These are phyloP conservation scores for Thuidium tamariscinum DNA, from an alignment of 225 moss, liverwort and hornwort species.

Conservation along the genomic window DNA sequence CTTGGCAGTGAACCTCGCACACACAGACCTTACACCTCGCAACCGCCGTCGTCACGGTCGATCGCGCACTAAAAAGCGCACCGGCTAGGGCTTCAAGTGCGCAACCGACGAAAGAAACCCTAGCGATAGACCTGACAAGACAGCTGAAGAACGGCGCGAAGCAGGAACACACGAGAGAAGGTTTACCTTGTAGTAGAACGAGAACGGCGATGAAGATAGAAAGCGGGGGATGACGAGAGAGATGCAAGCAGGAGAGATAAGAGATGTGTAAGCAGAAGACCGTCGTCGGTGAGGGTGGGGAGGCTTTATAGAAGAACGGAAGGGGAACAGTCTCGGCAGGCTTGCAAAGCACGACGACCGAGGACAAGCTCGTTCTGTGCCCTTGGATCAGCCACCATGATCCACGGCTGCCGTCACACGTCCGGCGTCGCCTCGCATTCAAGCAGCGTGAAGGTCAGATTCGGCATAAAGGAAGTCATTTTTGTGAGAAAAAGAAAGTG, in stretches of 20 bases:
- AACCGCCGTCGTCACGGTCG: background rate
- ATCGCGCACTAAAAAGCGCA: background rate
- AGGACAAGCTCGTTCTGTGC: background rate
- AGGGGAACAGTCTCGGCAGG: background rate
- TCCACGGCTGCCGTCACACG: background rate
- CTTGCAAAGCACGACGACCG: background rate
- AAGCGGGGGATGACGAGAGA: background rate
- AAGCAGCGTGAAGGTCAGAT: background rate
- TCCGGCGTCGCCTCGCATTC: background rate
- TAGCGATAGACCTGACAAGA: no score
- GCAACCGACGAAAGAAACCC: background rate
- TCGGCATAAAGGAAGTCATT: background rate
- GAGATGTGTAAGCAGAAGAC: background rate
- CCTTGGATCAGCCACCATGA: background rate
- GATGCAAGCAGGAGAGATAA: no score
- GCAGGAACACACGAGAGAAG: no score
- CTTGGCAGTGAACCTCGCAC: background rate
- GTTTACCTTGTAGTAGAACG: background rate
- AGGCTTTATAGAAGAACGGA: background rate
- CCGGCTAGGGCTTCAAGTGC: background rate
- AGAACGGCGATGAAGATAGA: background rate
- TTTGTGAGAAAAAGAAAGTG: no score
- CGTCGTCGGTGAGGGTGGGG: rapidly evolving
- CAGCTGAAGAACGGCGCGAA: background rate
- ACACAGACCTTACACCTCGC: background rate